A percentile compares a stretch with the other conserved stretches of the same genome.
Conservation (phyloP, 345 rosid species). For the Pugionium cornutum region DNA sequence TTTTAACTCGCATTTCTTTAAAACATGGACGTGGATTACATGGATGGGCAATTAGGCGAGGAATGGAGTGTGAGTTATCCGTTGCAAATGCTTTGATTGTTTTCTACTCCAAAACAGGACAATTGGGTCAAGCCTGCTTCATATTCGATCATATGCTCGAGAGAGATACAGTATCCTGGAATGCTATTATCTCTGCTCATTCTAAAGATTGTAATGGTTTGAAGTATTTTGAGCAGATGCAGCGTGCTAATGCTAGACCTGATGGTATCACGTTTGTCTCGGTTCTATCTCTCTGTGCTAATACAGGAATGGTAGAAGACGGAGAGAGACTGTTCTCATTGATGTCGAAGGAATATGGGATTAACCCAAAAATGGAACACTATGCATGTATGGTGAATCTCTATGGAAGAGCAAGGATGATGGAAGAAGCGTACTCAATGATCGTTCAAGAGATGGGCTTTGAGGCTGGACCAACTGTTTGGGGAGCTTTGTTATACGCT, state of each 20-base stretch:
- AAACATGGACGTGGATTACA: conserved; percentile 61
- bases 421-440: conserved; percentile 59
- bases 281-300: conserved; percentile 69
- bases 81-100: conserved; percentile 69
- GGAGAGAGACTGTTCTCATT: conserved; percentile 61
- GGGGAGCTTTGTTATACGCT: conserved; percentile 86
- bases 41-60: conserved; percentile 68
- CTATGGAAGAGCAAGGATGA: conserved; percentile 70
- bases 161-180: conserved; percentile 77
- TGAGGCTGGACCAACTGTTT: conserved; percentile 78
- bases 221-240: conserved; percentile 62
- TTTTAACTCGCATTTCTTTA: conserved; percentile 51
- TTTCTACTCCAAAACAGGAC: conserved; percentile 53
- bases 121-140: conserved; percentile 51
- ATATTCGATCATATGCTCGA: conserved; percentile 66
- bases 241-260: conserved; percentile 45
- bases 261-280: conserved; percentile 81
- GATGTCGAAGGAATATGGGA: conserved; percentile 53
- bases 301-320: conserved; percentile 58
- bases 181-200: conserved; percentile 73
- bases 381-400: conserved; percentile 86
- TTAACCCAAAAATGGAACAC: conserved; percentile 64
- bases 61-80: conserved; percentile 58
- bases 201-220: conserved; percentile 51
- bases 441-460: conserved; percentile 57